Evolutionary conservation across 345 rosid genomes (phyloP).

Genomic region (Tarenaya hassleriana): DNA sequence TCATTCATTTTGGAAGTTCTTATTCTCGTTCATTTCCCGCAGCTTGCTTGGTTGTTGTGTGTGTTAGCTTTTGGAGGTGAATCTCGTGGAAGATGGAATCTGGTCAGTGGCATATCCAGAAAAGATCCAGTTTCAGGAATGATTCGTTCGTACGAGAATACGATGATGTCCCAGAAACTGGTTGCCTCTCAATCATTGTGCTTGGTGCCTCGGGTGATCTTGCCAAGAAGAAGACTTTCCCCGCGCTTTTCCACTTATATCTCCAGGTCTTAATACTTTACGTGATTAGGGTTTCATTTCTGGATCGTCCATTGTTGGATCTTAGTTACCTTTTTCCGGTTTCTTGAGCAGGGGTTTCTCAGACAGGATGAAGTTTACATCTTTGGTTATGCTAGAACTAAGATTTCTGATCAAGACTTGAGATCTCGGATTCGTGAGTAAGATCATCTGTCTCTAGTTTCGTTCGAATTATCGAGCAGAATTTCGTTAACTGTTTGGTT

Average conservation of each 20-base stretch:
- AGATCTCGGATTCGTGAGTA: slow-evolving; percentile 70
- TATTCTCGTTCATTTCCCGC: too few species aligned
- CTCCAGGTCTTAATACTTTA: slow-evolving; percentile 66
- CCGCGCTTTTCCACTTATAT: slow-evolving; percentile 82
- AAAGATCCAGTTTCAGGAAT: slow-evolving; percentile 44
- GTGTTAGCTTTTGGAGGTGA: neutral
- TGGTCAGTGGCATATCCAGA: slow-evolving; percentile 62
- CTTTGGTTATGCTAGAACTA: slow-evolving; percentile 90
- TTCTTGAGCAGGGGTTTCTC: slow-evolving; percentile 64
- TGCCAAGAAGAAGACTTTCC: slow-evolving; percentile 96
- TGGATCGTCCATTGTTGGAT: neutral
- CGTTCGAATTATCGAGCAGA: too few species aligned
- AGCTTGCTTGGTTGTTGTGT: neutral
- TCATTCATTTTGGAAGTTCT: neutral
- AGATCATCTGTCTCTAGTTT: too few species aligned
- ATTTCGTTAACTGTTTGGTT: neutral
- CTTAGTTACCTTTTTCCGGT: slow-evolving; percentile 1
- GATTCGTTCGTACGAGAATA: slow-evolving; percentile 40
- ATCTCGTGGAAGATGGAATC: slow-evolving; percentile 39
- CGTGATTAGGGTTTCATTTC: neutral
- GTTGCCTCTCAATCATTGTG: slow-evolving; percentile 79
- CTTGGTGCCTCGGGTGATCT: slow-evolving; percentile 98
- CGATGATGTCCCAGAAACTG: slow-evolving; percentile 51
- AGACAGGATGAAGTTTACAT: slow-evolving; percentile 74
- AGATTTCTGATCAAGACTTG: slow-evolving; percentile 69